Percentiles rank a stretch among this genome's conserved stretches.
These are phyloP conservation scores for Blastobotrys raffinosifermentans DNA, from an alignment of 1,139 yeast genomes.

Conservation along the genomic window DNA sequence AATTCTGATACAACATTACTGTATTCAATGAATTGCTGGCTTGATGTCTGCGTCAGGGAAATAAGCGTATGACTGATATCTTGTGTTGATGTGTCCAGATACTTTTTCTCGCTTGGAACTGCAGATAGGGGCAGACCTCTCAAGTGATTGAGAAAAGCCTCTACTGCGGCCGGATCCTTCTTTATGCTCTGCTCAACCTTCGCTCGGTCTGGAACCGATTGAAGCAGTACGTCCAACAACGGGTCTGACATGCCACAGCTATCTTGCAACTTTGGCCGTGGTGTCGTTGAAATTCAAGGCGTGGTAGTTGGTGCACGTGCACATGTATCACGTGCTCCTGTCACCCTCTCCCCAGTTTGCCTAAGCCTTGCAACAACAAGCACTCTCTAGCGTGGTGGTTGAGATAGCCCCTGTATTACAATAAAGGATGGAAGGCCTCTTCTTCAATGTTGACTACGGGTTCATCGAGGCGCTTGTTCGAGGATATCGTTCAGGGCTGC, in stretches of 20 bases:
- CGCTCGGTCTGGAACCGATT: constrained; percentile 14
- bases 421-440: constrained; percentile 69
- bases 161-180: constrained; percentile 4
- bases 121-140: constrained; percentile 19
- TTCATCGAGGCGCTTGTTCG: constrained; percentile 91
- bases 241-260: constrained; percentile 27
- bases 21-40: constrained; percentile 21
- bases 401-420: constrained; percentile 2
- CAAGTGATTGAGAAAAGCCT: constrained; percentile 20
- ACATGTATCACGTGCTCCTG: no score
- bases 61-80: constrained; percentile 19
- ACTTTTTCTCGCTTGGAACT: constrained; percentile 18
- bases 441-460: constrained; percentile 82
- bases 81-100: constrained; percentile 17
- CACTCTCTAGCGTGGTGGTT: not conserved
- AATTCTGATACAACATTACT: constrained; percentile 16
- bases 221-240: constrained; percentile 21
- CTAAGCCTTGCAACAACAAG: not conserved
- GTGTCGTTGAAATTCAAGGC: no score
- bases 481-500: constrained; percentile 83
- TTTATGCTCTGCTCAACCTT: constrained; percentile 1
- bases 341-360: no score
- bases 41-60: constrained; percentile 22
- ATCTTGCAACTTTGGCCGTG: no score
- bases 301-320: no score